Conservation (phyloP, 306 rosid genomes). For the Fagus crenata region DNA sequence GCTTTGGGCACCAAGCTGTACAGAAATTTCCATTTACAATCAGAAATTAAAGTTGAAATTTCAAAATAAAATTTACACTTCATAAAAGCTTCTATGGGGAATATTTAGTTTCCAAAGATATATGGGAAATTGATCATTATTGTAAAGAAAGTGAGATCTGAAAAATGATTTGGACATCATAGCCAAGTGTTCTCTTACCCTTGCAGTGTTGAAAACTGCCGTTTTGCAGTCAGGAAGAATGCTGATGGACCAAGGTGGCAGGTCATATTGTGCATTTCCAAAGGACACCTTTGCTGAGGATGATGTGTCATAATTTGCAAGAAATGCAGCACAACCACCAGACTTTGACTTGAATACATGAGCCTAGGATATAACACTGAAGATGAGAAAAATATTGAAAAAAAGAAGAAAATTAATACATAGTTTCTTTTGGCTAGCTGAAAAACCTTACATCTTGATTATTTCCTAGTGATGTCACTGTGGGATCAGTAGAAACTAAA, state of each 20-base stretch:
- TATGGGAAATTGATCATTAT: not conserved
- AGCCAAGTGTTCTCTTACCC: constrained; percentile 42
- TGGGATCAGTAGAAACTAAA: constrained; percentile 68
- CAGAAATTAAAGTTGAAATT: constrained; percentile 11
- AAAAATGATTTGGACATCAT: constrained; percentile 4
- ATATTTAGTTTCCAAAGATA: not conserved
- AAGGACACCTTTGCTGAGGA: constrained; percentile 55
- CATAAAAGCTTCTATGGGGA: not conserved
- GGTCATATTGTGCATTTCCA: constrained; percentile 58
- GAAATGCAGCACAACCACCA: constrained; percentile 79
- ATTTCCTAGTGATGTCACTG: constrained; percentile 61
- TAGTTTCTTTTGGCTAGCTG: constrained; percentile 21
- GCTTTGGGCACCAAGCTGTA: constrained; percentile 58
- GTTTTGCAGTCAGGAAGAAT: constrained; percentile 93
- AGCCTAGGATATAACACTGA: constrained; percentile 45
- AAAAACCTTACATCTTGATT: constrained; percentile 59
- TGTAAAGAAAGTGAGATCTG: not conserved
- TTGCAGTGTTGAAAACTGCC: constrained; percentile 81
- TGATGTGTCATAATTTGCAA: constrained; percentile 66
- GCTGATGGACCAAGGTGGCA: constrained; percentile 94
- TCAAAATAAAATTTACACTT: not conserved
- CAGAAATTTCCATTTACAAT: constrained; percentile 15
- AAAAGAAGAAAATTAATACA: constrained; percentile 3
- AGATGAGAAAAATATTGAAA: constrained; percentile 16
- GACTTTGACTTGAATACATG: constrained; percentile 61